A percentile compares a stretch with the other conserved stretches of the same genome.
Conservation (phyloP, 2,329 filamentous ascomycete genomes). For the Tolypocladium pustulatum region DNA sequence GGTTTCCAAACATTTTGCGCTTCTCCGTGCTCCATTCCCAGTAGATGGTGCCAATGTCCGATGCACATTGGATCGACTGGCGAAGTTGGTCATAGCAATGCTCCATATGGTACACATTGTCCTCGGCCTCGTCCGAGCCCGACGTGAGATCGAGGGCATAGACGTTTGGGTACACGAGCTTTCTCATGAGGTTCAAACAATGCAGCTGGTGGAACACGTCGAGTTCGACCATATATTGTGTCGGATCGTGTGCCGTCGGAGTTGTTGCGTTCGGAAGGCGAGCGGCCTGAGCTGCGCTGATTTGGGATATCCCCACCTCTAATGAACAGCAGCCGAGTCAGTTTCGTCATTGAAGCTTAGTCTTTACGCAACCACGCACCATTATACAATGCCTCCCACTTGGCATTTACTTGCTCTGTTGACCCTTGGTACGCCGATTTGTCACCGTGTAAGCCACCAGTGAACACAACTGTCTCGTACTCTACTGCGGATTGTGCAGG, state of each 20-base stretch:
- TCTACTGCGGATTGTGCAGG: conserved; percentile 34
- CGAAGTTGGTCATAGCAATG: conserved; percentile 45
- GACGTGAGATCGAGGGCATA: conserved; percentile 24
- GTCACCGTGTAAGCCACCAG: conserved; percentile 30
- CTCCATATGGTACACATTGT: conserved; percentile 22
- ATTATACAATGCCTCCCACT: conserved; percentile 40
- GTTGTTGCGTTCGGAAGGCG: conserved; percentile 41
- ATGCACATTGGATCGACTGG: conserved; percentile 42
- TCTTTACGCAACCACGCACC: background rate
- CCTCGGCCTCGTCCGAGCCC: conserved; percentile 25
- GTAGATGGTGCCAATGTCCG: conserved; percentile 42
- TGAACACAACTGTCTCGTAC: conserved; percentile 38
- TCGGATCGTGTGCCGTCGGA: conserved; percentile 41
- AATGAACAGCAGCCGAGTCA: background rate
- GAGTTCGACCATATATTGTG: conserved; percentile 45
- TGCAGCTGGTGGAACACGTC: conserved; percentile 43
- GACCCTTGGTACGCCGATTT: conserved; percentile 41
- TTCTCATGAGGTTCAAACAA: conserved; percentile 35
- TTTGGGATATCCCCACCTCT: conserved; percentile 46
- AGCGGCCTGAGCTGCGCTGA: conserved; percentile 39
- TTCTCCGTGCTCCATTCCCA: conserved; percentile 35
- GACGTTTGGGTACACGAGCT: conserved; percentile 37
- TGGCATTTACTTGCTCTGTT: conserved; percentile 41
- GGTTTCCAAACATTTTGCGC: conserved; percentile 38
- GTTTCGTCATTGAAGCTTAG: background rate